phyloP scores from a whole-genome alignment of 2,329 filamentous ascomycete genomes.

The Graphilbum sp. region DNA sequence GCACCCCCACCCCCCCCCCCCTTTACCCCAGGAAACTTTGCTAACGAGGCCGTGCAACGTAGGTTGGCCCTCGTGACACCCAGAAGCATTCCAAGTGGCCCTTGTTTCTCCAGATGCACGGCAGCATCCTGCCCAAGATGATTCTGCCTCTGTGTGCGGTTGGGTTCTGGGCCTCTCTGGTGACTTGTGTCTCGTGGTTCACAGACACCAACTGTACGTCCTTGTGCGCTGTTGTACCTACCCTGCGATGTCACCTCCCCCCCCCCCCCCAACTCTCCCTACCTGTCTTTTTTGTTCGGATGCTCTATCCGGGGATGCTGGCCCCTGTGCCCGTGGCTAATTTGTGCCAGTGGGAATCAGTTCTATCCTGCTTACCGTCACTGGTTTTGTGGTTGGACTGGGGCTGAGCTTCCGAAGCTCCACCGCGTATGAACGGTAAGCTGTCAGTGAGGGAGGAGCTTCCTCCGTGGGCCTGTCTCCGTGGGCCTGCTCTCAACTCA shows the following conservation, averaged over 20 bases:
- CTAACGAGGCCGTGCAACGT: too few species aligned
- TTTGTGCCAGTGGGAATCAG: constrained; percentile 30
- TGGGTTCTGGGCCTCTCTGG: constrained; percentile 46
- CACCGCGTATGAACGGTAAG: constrained; percentile 61
- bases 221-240: too few species aligned
- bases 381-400: constrained; percentile 70
- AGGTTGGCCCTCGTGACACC: constrained; percentile 46
- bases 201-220: constrained; percentile 12
- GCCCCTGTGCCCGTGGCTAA: not conserved
- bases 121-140: constrained; percentile 57
- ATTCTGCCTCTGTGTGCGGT: constrained; percentile 51
- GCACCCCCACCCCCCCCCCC: not conserved
- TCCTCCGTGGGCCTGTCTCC: too few species aligned
- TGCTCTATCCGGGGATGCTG: too few species aligned
- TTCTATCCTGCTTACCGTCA: constrained; percentile 60
- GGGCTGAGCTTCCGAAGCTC: constrained; percentile 63
- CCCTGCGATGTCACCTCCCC: too few species aligned
- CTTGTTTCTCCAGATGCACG: constrained; percentile 60
- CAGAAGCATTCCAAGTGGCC: constrained; percentile 66
- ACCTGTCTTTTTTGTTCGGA: too few species aligned
- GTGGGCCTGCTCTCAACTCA: not conserved
- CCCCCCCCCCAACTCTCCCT: too few species aligned
- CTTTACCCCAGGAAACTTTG: not conserved
- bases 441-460: too few species aligned
- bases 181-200: constrained; percentile 27